Percentiles rank a stretch among this genome's conserved stretches.
Evolutionary conservation across 768 basidiomycete species (phyloP).

Genomic region (Galerina marginata): DNA sequence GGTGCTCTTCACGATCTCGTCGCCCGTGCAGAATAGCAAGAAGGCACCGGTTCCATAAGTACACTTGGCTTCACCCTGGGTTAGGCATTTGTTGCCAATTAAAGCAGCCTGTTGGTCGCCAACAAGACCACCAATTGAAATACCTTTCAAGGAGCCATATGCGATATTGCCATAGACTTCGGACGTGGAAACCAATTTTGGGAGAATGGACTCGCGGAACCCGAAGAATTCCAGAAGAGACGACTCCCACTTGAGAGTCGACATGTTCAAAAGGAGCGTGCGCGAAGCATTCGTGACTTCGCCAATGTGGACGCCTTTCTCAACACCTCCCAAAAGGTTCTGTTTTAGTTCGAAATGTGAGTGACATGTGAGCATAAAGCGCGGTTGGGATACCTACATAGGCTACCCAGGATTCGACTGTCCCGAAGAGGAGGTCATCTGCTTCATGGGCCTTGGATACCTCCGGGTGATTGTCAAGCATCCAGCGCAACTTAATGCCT

Average conservation of each 20-base stretch:
- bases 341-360: slow-evolving; percentile 30
- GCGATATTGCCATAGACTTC: slow-evolving; percentile 88
- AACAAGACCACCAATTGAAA: slow-evolving; percentile 89
- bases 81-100: slow-evolving; percentile 94
- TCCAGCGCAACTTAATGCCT: slow-evolving; percentile 95
- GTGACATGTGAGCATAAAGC: slow-evolving; percentile 17
- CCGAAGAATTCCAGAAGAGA: slow-evolving; percentile 88
- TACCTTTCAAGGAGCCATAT: slow-evolving; percentile 68
- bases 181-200: slow-evolving; percentile 87
- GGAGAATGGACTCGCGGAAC: slow-evolving; percentile 77
- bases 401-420: slow-evolving; percentile 95
- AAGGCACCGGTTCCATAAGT: slow-evolving; percentile 99
- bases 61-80: slow-evolving; percentile 93
- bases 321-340: slow-evolving; percentile 84
- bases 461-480: slow-evolving; percentile 84
- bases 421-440: slow-evolving; percentile 89
- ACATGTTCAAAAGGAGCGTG: slow-evolving; percentile 88
- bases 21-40: slow-evolving; percentile 92
- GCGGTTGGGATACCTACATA: slow-evolving; percentile 61
- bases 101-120: slow-evolving; percentile 99
- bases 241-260: slow-evolving; percentile 82
- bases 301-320: slow-evolving; percentile 77
- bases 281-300: slow-evolving; percentile 98
- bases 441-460: slow-evolving; percentile 80
- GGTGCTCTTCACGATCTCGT: slow-evolving; percentile 80